Conservation (phyloP, 495 filamentous ascomycete genomes). For the Penicillium longicatenatum region DNA sequence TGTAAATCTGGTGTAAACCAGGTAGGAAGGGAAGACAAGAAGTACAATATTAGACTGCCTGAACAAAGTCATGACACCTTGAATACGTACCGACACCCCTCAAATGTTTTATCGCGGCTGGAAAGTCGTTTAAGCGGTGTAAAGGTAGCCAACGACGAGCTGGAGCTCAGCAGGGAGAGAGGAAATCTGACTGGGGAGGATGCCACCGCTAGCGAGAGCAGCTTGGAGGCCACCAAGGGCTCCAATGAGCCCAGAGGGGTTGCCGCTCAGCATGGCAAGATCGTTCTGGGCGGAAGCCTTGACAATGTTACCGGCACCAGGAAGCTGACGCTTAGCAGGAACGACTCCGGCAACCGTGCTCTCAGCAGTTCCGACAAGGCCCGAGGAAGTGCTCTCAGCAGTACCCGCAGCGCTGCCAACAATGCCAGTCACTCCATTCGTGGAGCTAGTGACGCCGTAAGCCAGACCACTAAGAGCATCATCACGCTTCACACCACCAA, state of each 20-base stretch:
- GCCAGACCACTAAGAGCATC: slow-evolving; percentile 1
- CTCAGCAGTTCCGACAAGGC: neutral
- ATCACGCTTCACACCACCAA: slow-evolving; percentile 6
- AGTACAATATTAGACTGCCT: slow-evolving; percentile 2
- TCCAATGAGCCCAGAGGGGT: slow-evolving; percentile 22
- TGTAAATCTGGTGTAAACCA: slow-evolving; percentile 2
- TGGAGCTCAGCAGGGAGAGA: slow-evolving; percentile 20
- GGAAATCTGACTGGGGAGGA: slow-evolving; percentile 18
- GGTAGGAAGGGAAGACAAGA: slow-evolving; percentile 1
- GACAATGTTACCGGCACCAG: slow-evolving; percentile 11
- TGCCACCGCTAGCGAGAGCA: slow-evolving; percentile 14
- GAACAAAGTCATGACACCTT: slow-evolving; percentile 19
- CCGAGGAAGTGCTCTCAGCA: neutral
- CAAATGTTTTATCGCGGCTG: neutral
- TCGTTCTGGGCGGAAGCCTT: slow-evolving; percentile 12
- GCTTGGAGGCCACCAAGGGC: slow-evolving; percentile 21
- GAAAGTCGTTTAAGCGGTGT: slow-evolving; percentile 10
- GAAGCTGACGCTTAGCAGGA: slow-evolving; percentile 20
- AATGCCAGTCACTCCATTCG: slow-evolving; percentile 18
- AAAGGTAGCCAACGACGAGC: slow-evolving; percentile 17
- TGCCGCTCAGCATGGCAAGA: slow-evolving; percentile 19
- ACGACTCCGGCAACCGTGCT: slow-evolving; percentile 6
- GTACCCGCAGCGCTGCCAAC: slow-evolving; percentile 11
- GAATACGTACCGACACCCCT: slow-evolving; percentile 6
- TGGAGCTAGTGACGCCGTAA: slow-evolving; percentile 10